These are phyloP conservation scores for Didymosphaeria variabile DNA, from an alignment of 2,329 filamentous ascomycete species.

Conservation along the genomic window DNA sequence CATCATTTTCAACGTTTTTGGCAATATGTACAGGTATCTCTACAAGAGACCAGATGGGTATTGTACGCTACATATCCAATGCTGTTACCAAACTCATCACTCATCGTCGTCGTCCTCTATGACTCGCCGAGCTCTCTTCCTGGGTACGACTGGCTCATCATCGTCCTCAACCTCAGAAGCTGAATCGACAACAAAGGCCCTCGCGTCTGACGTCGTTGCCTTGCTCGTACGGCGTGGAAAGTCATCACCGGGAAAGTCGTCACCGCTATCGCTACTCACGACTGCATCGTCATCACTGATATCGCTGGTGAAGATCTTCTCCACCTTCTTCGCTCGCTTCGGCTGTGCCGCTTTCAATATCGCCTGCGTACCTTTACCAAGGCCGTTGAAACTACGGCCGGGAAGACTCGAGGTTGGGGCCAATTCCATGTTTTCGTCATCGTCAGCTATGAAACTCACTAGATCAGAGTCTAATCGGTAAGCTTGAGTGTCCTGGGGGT, in stretches of 20 bases:
- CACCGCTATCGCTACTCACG: slow-evolving; percentile 48
- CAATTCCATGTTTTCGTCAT: slow-evolving; percentile 47
- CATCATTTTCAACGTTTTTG: not conserved
- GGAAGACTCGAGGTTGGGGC: slow-evolving; percentile 45
- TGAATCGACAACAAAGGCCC: slow-evolving; percentile 34
- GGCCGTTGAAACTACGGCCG: slow-evolving; percentile 33
- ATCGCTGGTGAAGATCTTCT: slow-evolving; percentile 49
- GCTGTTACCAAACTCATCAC: not conserved
- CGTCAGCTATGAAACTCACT: slow-evolving; percentile 55
- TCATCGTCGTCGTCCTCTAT: slow-evolving; percentile 46
- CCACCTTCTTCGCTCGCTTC: slow-evolving; percentile 31
- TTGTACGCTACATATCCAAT: not conserved
- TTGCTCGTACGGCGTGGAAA: slow-evolving; percentile 21
- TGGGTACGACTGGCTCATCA: slow-evolving; percentile 31
- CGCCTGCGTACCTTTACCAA: slow-evolving; percentile 47
- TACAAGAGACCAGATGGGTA: not conserved
- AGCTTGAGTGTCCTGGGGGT: slow-evolving; percentile 51
- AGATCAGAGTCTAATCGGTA: slow-evolving; percentile 57
- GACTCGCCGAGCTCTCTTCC: slow-evolving; percentile 39
- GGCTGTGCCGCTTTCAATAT: slow-evolving; percentile 35
- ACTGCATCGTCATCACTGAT: slow-evolving; percentile 42
- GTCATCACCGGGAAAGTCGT: no score
- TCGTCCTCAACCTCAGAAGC: slow-evolving; percentile 33
- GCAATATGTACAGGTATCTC: not conserved
- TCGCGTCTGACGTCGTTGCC: slow-evolving; percentile 23